Conservation (phyloP, 257 asterid genomes). For the Solanum pinnatisectum region DNA sequence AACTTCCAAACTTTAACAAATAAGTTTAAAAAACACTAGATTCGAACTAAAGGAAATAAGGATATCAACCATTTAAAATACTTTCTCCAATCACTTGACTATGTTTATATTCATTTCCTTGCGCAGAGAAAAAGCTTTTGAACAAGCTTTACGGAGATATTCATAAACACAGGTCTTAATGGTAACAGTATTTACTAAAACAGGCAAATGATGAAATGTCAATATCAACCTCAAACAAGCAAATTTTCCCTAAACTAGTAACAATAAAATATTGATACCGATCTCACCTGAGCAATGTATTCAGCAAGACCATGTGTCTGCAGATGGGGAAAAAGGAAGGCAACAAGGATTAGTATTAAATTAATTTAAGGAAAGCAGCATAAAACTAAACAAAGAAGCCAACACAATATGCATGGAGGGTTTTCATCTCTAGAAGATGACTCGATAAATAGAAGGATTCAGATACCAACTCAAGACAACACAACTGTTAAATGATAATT, state of each 20-base stretch:
- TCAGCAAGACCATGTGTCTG: slow-evolving; percentile 94
- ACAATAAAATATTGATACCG: neutral
- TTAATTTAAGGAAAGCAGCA: neutral
- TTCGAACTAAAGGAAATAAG: neutral
- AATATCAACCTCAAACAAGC: neutral
- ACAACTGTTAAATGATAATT: neutral
- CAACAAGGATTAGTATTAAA: slow-evolving; percentile 1
- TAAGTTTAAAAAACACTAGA: neutral
- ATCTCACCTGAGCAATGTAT: slow-evolving; percentile 89
- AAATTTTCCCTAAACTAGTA: neutral
- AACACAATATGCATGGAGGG: neutral
- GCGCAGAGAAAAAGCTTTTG: neutral
- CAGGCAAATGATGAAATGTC: neutral
- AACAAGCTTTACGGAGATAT: neutral
- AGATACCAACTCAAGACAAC: neutral
- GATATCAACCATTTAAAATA: neutral
- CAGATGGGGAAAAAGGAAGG: slow-evolving; percentile 8
- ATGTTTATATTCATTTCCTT: neutral
- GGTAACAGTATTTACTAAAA: neutral
- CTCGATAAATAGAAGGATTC: neutral
- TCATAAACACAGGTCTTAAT: neutral
- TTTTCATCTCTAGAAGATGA: neutral
- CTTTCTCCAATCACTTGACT: neutral
- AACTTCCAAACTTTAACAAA: neutral
- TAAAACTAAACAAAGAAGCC: neutral